A percentile compares a stretch with the other conserved stretches of the same genome.
Conservation (phyloP, 2,329 filamentous ascomycete genomes). For the Exophiala sideris region DNA sequence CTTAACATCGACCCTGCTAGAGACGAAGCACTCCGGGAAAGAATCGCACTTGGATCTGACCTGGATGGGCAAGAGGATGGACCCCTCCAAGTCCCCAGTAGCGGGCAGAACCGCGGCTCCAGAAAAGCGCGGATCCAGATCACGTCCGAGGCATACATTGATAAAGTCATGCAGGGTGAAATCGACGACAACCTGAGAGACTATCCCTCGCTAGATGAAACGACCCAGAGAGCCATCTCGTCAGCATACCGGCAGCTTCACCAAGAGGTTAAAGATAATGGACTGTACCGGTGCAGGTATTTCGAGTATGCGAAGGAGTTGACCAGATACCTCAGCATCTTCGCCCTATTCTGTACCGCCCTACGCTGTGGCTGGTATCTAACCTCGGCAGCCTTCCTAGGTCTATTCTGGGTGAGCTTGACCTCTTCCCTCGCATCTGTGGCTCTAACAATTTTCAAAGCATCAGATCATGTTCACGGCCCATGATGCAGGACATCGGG, state of each 20-base stretch:
- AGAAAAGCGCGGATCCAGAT: no score
- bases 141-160: no score
- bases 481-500: conserved; percentile 96
- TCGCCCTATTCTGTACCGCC: conserved; percentile 58
- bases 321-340: conserved; percentile 69
- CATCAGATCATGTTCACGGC: conserved; percentile 92
- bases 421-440: no score
- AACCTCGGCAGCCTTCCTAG: conserved; percentile 70
- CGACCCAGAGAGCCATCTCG: conserved; percentile 69
- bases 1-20: conserved; percentile 11
- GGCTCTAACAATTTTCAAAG: conserved; percentile 34
- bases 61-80: conserved; percentile 4
- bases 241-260: conserved; percentile 73
- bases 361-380: conserved; percentile 65
- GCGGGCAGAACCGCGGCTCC: no score
- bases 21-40: conserved; percentile 17
- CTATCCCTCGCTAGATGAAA: conserved; percentile 17
- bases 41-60: conserved; percentile 55
- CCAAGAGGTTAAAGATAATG: conserved; percentile 66
- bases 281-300: conserved; percentile 83
- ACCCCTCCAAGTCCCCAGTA: background rate
- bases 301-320: conserved; percentile 72
- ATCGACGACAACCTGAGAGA: no score
- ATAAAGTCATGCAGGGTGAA: no score
- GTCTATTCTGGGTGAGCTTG: conserved; percentile 60